Conservation (phyloP, 1,284 basidiomycete species). For the Meripilus lineatus region DNA sequence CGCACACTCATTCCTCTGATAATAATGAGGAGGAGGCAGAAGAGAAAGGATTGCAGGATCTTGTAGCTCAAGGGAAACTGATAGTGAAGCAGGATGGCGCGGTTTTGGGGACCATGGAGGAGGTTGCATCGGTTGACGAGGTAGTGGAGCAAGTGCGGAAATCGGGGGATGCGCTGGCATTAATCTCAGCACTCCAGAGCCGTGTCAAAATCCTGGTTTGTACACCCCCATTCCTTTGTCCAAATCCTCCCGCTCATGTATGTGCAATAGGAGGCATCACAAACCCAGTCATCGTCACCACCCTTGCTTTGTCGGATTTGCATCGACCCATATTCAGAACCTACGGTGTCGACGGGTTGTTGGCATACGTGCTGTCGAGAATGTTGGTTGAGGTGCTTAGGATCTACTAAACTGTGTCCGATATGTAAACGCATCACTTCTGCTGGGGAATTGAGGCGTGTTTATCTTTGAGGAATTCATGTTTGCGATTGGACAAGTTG, state of each 20-base stretch:
- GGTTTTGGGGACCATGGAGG: slow-evolving; percentile 40
- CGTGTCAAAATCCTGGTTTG: slow-evolving; percentile 57
- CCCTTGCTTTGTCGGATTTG: slow-evolving; percentile 68
- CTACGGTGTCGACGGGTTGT: slow-evolving; percentile 77
- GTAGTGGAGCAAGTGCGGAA: slow-evolving; percentile 40
- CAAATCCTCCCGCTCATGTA: not conserved
- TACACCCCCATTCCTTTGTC: slow-evolving; percentile 12
- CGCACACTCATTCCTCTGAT: slow-evolving; percentile 7
- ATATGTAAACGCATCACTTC: slow-evolving; percentile 80
- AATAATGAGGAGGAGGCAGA: slow-evolving; percentile 28
- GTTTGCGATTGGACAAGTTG: not conserved
- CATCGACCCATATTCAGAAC: slow-evolving; percentile 68
- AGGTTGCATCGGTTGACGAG: slow-evolving; percentile 40
- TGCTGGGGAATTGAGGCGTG: slow-evolving; percentile 62
- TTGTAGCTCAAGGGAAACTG: slow-evolving; percentile 48
- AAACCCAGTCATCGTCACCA: slow-evolving; percentile 40
- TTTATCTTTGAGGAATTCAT: slow-evolving; percentile 44
- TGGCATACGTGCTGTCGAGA: slow-evolving; percentile 80
- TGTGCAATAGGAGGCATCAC: slow-evolving; percentile 38
- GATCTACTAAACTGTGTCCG: slow-evolving; percentile 75
- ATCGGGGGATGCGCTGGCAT: slow-evolving; percentile 39
- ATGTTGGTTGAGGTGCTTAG: slow-evolving; percentile 76
- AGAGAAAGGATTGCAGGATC: slow-evolving; percentile 24
- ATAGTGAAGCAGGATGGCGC: slow-evolving; percentile 32
- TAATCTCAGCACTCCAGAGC: slow-evolving; percentile 53